Percentiles rank a stretch among this genome's conserved stretches.
Conservation (phyloP, 805 yeast species). For the Metschnikowia santaceciliae region DNA sequence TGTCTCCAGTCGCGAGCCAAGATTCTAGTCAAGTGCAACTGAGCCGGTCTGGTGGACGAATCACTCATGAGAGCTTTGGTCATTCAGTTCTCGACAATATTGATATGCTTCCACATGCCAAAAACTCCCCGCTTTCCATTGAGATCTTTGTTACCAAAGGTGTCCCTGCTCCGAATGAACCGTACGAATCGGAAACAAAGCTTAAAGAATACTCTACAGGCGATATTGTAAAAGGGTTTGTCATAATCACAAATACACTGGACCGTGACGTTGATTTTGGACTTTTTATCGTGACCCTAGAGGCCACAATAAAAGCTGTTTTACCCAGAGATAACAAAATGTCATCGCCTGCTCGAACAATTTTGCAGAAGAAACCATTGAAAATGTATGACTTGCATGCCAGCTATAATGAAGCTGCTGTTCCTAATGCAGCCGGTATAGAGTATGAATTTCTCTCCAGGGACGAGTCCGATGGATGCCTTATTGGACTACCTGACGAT, state of each 20-base stretch:
- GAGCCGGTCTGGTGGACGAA: neutral
- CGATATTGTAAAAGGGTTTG: constrained; percentile 42
- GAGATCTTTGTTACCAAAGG: constrained; percentile 52
- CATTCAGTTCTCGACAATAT: constrained; percentile 49
- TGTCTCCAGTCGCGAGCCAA: neutral
- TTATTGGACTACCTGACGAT: constrained; percentile 47
- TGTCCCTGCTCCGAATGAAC: constrained; percentile 42
- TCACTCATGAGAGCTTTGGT: constrained; percentile 29
- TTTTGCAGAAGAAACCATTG: constrained; percentile 46
- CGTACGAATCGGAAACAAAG: constrained; percentile 43
- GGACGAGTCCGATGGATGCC: constrained; percentile 45
- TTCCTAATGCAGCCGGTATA: constrained; percentile 50
- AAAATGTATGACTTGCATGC: constrained; percentile 62
- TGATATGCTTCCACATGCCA: constrained; percentile 44
- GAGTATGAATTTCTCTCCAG: constrained; percentile 40
- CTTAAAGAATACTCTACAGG: constrained; percentile 41
- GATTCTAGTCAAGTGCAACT: neutral
- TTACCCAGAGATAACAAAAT: constrained; percentile 13
- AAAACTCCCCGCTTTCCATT: constrained; percentile 43
- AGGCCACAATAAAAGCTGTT: constrained; percentile 31
- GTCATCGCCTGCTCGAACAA: constrained; percentile 12
- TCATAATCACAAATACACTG: constrained; percentile 46
- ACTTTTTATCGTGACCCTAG: constrained; percentile 31
- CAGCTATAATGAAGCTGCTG: constrained; percentile 45
- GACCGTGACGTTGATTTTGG: constrained; percentile 42